Base-by-base conservation (phyloP, 2,329 filamentous ascomycete genomes). In the Ascochyta clinopodiicola region DNA sequence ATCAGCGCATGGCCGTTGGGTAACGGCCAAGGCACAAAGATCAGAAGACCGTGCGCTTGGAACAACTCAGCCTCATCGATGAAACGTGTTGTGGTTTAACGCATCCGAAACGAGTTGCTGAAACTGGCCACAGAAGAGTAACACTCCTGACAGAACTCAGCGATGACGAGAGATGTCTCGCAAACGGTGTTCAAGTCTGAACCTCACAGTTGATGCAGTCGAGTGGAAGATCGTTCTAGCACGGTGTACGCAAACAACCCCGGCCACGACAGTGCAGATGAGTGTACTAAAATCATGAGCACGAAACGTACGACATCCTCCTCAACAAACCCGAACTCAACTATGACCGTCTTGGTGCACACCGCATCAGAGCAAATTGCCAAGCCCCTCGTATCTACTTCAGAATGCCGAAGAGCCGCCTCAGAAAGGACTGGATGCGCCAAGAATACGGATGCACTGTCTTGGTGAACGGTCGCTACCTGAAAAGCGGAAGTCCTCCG, bases 1-100 rank as follows among this genome's bases (percentile, higher is more conserved):
- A 29, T 56, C 44, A 40, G 49, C 25, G 49, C 60, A 54, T 48
- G 39, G 46, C 37, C 42, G 36, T 42, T 47, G n/a, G 39, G 10
- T 47, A 54, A 29, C 40, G 31, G 38, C 37, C 34, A 49, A 46
- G 44, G 46, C 35, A 44, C 27, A 43, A 29, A 53, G 42, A 31
- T 45, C 36, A 22, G 42, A 27, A 27, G 39, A 53, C 58, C 47
- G 51, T 49, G 42, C 15, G 13, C 21, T 27, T 50, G 56, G 45
- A 47, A 45, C 44, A 42, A 39, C 31, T 56, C 37, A 54, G 44
- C 48, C 51, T 57, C 37, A 40, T 34, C 21, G 37, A 29, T 61
- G 59, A 64, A 66, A 67, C 64, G 38, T 40, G 25, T 43, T 17
- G 40, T 44, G 57, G 43, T 57, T 48, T 49, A 44, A 22, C 27